These are phyloP conservation scores for Tylopilus orsonianus DNA, from an alignment of 1,284 basidiomycete genomes.

Conservation along the genomic window DNA sequence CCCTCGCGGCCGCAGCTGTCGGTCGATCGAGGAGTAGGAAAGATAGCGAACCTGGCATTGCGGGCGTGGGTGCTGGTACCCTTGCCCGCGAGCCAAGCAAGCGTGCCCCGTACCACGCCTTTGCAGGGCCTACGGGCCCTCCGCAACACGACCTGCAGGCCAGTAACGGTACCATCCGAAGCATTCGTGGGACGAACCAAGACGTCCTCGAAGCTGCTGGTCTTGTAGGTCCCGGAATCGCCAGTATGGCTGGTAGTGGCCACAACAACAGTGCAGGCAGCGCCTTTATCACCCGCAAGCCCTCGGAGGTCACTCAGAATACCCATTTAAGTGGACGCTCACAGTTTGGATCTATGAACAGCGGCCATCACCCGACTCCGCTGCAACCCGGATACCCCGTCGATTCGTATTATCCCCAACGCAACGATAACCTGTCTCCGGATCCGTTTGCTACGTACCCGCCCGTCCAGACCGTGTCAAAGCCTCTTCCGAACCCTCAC, in stretches of 20 bases:
- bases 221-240: constrained; percentile 19
- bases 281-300: constrained; percentile 18
- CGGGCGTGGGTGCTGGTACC: constrained; percentile 38
- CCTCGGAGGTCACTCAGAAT: constrained; percentile 26
- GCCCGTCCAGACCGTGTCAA: constrained; percentile 15
- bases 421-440: constrained; percentile 14
- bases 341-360: constrained; percentile 23
- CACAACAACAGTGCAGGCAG: constrained; percentile 5
- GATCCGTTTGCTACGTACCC: constrained; percentile 34
- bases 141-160: constrained; percentile 15
- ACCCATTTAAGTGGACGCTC: constrained; percentile 27
- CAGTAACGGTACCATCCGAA: constrained; percentile 12
- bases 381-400: constrained; percentile 30
- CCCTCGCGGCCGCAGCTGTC: constrained; percentile 33
- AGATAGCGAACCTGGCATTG: constrained; percentile 37
- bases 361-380: constrained; percentile 13
- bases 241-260: constrained; percentile 10
- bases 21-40: constrained; percentile 32
- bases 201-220: constrained; percentile 34
- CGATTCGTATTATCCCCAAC: constrained; percentile 27
- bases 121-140: constrained; percentile 38
- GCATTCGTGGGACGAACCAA: constrained; percentile 20
- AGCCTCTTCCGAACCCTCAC: constrained; percentile 30
- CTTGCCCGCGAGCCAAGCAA: constrained; percentile 39
- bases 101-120: constrained; percentile 48